Conservation (phyloP, 2,329 filamentous ascomycete species). For the Cladosporium oxysporum region DNA sequence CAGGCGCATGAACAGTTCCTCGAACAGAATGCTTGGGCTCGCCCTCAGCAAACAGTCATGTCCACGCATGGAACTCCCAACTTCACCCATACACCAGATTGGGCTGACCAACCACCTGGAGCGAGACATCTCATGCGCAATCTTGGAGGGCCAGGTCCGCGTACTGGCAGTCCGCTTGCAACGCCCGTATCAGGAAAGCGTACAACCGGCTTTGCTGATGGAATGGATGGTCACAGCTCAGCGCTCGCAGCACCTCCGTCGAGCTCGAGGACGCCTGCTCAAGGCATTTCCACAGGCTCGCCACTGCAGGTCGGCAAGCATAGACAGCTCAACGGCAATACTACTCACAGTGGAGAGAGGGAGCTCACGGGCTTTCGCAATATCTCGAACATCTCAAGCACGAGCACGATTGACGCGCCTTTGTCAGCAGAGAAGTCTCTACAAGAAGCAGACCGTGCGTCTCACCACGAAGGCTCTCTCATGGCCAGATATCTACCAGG, state of each 20-base stretch:
- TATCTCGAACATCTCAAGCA: constrained; percentile 40
- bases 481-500: constrained; percentile 20
- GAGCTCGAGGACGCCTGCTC: background rate
- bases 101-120: constrained; percentile 32
- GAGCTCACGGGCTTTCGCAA: constrained; percentile 18
- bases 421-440: constrained; percentile 30
- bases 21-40: constrained; percentile 89
- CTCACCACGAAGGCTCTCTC: constrained; percentile 21
- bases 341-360: constrained; percentile 35
- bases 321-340: constrained; percentile 27
- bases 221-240: constrained; percentile 11
- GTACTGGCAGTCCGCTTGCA: constrained; percentile 31
- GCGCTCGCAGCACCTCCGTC: constrained; percentile 10
- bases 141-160: constrained; percentile 24
- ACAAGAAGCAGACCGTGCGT: constrained; percentile 26
- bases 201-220: constrained; percentile 25
- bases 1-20: constrained; percentile 70
- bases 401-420: constrained; percentile 38
- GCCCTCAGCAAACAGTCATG: constrained; percentile 78
- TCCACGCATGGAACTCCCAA: constrained; percentile 46
- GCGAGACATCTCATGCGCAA: constrained; percentile 33
- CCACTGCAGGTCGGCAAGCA: constrained; percentile 33
- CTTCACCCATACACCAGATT: constrained; percentile 38
- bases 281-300: constrained; percentile 22
- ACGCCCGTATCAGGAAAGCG: constrained; percentile 34